A percentile compares a stretch with the other conserved stretches of the same genome.
Evolutionary conservation across 148 eudicot genomes (phyloP).

Genomic region (Hydrangea macrophylla): DNA sequence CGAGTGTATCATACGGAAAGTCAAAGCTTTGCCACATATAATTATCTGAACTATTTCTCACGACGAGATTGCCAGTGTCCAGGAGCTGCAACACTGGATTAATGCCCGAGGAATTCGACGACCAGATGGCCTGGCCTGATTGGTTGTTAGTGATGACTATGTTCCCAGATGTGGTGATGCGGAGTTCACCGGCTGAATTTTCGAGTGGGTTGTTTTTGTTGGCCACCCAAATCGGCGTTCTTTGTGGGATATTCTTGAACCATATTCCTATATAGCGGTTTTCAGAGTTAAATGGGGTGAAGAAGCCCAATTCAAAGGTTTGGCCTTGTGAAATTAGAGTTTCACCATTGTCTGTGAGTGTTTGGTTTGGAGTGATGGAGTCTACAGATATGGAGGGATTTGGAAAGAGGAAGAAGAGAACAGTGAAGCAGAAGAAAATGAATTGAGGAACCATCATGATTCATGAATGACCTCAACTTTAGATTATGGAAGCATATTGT

Average conservation of each 20-base stretch:
- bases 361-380: conserved; percentile 10
- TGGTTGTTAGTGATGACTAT: too few species aligned
- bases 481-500: too few species aligned
- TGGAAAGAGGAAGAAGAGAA: too few species aligned
- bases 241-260: conserved; percentile 10
- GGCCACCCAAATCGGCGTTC: conserved; percentile 18
- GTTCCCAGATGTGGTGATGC: too few species aligned
- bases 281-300: not conserved
- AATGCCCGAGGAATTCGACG: too few species aligned
- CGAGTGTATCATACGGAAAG: conserved; percentile 4
- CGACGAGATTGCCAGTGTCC: conserved; percentile 14
- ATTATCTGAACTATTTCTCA: not conserved
- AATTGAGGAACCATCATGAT: too few species aligned
- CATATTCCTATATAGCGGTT: conserved; percentile 16
- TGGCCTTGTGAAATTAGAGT: conserved; percentile 12
- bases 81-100: too few species aligned
- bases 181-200: not conserved
- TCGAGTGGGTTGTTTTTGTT: too few species aligned
- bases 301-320: conserved; percentile 18
- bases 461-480: too few species aligned
- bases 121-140: too few species aligned
- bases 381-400: not conserved
- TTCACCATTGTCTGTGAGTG: conserved; percentile 17
- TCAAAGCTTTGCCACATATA: conserved; percentile 18
- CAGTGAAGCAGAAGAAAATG: too few species aligned